phyloP scores from a whole-genome alignment of 768 basidiomycete species.

The Macrolepiota fuliginosa region DNA sequence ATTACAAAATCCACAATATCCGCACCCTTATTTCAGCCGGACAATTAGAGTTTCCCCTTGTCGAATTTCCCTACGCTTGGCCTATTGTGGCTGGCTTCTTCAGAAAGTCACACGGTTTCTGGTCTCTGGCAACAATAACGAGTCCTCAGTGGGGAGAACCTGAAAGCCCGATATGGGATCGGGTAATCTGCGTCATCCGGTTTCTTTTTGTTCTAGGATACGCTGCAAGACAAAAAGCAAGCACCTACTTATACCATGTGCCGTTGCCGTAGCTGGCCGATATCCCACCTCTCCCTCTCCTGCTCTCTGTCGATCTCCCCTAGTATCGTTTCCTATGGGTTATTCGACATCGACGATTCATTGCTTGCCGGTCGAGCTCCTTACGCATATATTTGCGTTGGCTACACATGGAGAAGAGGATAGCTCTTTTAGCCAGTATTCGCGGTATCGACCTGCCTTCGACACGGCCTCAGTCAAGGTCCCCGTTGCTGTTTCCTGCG shows the following conservation, averaged over 20 bases:
- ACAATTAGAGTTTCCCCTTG: background rate
- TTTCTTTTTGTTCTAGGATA: constrained; percentile 34
- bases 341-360: constrained; percentile 30
- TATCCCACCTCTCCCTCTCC: constrained; percentile 16
- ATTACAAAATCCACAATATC: background rate
- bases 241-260: constrained; percentile 25
- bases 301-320: constrained; percentile 10
- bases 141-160: background rate
- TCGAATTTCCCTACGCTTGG: background rate
- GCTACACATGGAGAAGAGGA: constrained; percentile 32
- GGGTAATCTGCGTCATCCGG: constrained; percentile 25
- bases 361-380: constrained; percentile 52
- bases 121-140: constrained; percentile 28
- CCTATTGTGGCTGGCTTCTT: background rate
- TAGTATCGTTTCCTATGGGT: constrained; percentile 8
- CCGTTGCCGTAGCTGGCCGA: constrained; percentile 13
- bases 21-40: background rate
- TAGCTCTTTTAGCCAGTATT: constrained; percentile 9
- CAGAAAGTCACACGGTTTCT: constrained; percentile 7
- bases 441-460: constrained; percentile 25
- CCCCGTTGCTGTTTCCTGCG: constrained; percentile 45
- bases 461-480: constrained; percentile 38
- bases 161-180: constrained; percentile 27
- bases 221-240: constrained; percentile 31
- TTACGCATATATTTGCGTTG: constrained; percentile 54